phyloP scores from a whole-genome alignment of 202 grass and related monocot genomes.

The Panicum virgatum region DNA sequence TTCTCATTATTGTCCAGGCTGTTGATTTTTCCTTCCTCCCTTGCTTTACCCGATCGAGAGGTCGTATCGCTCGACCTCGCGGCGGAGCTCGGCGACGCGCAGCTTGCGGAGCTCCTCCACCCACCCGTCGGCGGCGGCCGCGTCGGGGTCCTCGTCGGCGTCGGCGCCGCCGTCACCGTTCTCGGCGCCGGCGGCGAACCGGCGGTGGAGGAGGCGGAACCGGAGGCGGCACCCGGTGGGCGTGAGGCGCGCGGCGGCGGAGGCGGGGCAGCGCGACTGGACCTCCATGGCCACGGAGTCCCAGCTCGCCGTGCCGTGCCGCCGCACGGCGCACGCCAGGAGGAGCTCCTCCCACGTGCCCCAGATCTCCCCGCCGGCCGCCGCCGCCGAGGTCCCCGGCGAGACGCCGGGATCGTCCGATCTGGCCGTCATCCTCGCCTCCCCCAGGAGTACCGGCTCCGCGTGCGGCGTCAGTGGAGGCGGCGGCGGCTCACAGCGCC shows the following conservation, averaged over 20 bases:
- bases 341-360: slow-evolving; percentile 86
- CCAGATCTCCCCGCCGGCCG: slow-evolving; percentile 73
- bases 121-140: slow-evolving; percentile 36
- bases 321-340: slow-evolving; percentile 61
- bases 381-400: slow-evolving; percentile 25
- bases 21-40: slow-evolving; percentile 29
- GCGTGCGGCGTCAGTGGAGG: slow-evolving; percentile 7
- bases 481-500: slow-evolving; percentile 51
- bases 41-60: slow-evolving; percentile 95
- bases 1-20: slow-evolving; percentile 10
- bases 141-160: slow-evolving; percentile 31
- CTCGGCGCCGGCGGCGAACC: slow-evolving; percentile 44
- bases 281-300: slow-evolving; percentile 78
- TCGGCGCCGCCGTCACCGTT: background rate
- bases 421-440: slow-evolving; percentile 42
- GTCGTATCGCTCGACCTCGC: slow-evolving; percentile 78
- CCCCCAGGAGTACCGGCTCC: background rate
- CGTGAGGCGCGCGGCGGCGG: slow-evolving; percentile 43
- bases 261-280: slow-evolving; percentile 39
- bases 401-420: slow-evolving; percentile 57
- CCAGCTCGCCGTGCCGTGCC: slow-evolving; percentile 72
- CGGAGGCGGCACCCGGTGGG: slow-evolving; percentile 53
- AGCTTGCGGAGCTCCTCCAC: slow-evolving; percentile 77
- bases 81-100: slow-evolving; percentile 81
- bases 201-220: slow-evolving; percentile 56